Base-by-base conservation (phyloP, 345 rosid genomes). In the Mercurialis annua region DNA sequence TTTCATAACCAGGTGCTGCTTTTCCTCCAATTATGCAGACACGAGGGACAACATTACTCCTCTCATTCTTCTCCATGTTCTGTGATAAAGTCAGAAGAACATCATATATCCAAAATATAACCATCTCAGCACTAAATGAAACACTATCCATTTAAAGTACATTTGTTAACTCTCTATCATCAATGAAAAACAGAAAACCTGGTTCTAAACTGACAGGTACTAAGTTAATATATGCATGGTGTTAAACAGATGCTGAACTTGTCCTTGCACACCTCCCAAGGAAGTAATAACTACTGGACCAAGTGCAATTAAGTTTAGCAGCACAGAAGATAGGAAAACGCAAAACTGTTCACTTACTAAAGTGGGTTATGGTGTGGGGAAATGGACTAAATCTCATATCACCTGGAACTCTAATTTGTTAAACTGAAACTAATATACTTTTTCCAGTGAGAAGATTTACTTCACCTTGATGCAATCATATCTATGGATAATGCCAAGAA, bases 1-100 rank as follows among this genome's bases (percentile, higher is more conserved):
- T 57, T 66, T 79, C 79, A 71, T 82, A 82, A 48, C 85, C 85
- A 38, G 85, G 85, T 24, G 85, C 85, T 55, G 85, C 85, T 74
- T 79, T 82, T 31, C 85, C 83, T 53, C 85, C 83, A 62, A 82
- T 58, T 36, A 82, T 82, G 79, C 83, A 79, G 59, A 82, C 83
- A 36, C 81, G 83, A 27, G 85, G 85, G 56, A 79, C 85, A 67
- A 82, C 83, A 20, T 73, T 77, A 61, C 36, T 76, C 71, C 76
- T 79, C 49, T 74, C 81, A 57, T 64, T 72, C 57, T 71, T 59
- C 46, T 76, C 69, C 85, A 82, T 82, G 56, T 78, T 75, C 81
- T 81, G 71, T 52, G 27, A 34, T 53, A 58, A 51, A 24, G 44
- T 27, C 23, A 66, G 46, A 57, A 58, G 10, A 59, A 18, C 8